phyloP scores from a whole-genome alignment of 2,329 filamentous ascomycete species.

The Aureobasidium lini region DNA sequence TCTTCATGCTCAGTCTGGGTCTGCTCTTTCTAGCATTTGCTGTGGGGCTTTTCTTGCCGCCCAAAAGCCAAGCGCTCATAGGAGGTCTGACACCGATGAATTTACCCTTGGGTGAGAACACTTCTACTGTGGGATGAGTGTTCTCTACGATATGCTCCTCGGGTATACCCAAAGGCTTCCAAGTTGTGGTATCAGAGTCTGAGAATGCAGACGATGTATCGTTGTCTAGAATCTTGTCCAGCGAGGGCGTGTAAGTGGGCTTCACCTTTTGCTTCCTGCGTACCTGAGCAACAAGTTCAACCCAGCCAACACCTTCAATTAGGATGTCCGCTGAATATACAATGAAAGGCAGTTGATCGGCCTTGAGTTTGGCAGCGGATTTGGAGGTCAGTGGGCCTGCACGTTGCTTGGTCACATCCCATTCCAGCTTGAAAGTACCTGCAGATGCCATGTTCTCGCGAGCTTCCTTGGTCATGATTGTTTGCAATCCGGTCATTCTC shows the following conservation, averaged over 20 bases:
- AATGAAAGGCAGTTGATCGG: conserved; percentile 67
- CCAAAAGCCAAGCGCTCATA: conserved; percentile 62
- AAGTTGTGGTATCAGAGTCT: background rate
- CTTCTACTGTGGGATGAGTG: conserved; percentile 63
- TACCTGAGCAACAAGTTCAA: conserved; percentile 79
- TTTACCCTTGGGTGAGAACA: conserved; percentile 78
- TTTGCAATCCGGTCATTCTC: conserved; percentile 48
- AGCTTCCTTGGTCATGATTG: conserved; percentile 49
- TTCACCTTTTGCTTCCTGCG: conserved; percentile 34
- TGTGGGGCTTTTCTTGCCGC: conserved; percentile 46
- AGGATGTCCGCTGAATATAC: conserved; percentile 77
- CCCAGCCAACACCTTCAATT: conserved; percentile 87
- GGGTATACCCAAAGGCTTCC: background rate
- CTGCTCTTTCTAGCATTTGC: conserved; percentile 45
- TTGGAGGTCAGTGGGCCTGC: conserved; percentile 64
- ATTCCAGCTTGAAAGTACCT: conserved; percentile 64
- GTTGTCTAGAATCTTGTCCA: background rate
- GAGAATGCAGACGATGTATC: background rate
- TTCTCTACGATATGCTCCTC: conserved; percentile 26
- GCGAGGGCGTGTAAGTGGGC: background rate
- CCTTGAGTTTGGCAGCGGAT: conserved; percentile 54
- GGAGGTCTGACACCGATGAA: conserved; percentile 61
- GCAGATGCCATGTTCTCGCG: conserved; percentile 46
- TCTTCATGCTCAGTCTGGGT: conserved; percentile 57
- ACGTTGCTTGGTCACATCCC: conserved; percentile 76